A percentile compares a stretch with the other conserved stretches of the same genome.
These are phyloP conservation scores for Alternaria arborescens DNA, from an alignment of 2,329 filamentous ascomycete genomes.

Conservation along the genomic window DNA sequence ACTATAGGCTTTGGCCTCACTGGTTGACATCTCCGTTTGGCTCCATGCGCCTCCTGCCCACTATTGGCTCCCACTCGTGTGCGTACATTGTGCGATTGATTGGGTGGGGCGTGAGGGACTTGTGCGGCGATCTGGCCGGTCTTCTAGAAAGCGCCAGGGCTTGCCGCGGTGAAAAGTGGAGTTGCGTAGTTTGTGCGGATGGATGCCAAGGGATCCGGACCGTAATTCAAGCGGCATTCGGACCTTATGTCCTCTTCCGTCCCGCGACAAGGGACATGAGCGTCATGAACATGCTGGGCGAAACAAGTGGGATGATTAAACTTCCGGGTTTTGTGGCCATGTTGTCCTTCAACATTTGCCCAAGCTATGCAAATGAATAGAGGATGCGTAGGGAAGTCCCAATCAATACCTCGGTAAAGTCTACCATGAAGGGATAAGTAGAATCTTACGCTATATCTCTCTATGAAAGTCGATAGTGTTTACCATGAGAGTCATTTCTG, in stretches of 20 bases:
- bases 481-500: neutral
- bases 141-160: neutral
- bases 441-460: neutral
- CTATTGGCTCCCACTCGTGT: neutral
- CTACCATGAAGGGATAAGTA: neutral
- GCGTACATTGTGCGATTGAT: slow-evolving; percentile 11
- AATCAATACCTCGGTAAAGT: neutral
- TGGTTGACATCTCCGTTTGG: neutral
- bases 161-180: slow-evolving; percentile 8
- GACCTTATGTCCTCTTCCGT: neutral
- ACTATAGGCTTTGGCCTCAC: slow-evolving; percentile 5
- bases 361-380: neutral
- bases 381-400: neutral
- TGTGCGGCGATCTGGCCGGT: slow-evolving; percentile 19
- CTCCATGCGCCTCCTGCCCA: neutral
- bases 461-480: neutral
- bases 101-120: slow-evolving; percentile 10
- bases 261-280: neutral
- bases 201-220: slow-evolving; percentile 1
- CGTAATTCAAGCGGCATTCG: neutral
- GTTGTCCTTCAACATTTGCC: neutral
- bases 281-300: neutral
- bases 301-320: neutral
- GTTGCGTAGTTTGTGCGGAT: slow-evolving; percentile 21
- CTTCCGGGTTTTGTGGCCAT: neutral